Percentiles rank a stretch among this genome's conserved stretches.
Conservation (phyloP, 2,329 filamentous ascomycete genomes). For the Paracoccidioides lutzii region DNA sequence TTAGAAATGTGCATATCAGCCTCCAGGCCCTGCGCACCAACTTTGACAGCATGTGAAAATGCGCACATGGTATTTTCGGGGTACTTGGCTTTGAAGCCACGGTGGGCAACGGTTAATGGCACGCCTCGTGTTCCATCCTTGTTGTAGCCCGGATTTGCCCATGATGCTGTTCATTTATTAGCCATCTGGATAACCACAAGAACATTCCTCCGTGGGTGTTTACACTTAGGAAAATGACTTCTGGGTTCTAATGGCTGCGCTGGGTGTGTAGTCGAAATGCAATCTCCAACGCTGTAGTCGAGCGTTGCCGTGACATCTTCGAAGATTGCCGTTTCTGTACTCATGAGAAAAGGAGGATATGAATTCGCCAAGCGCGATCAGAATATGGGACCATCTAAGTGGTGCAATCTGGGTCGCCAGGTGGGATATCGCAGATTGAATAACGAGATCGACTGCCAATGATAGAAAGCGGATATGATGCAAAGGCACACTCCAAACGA, state of each 20-base stretch:
- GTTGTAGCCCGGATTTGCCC: neutral
- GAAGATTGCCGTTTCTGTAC: neutral
- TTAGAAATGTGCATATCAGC: slow-evolving; percentile 74
- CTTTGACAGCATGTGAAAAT: slow-evolving; percentile 59
- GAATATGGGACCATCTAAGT: no score
- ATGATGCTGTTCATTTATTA: neutral
- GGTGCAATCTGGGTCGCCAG: no score
- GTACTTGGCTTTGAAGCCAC: slow-evolving; percentile 50
- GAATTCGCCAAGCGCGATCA: neutral
- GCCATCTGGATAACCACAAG: neutral
- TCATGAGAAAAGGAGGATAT: neutral
- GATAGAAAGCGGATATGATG: no score
- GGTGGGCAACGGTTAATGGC: slow-evolving; percentile 25
- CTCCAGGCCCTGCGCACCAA: slow-evolving; percentile 70
- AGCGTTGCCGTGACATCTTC: neutral
- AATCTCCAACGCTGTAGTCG: neutral
- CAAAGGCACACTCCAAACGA: no score
- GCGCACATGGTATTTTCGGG: slow-evolving; percentile 81
- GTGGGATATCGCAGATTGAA: no score
- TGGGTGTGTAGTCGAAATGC: neutral
- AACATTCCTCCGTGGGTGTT: neutral
- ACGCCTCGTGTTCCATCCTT: neutral
- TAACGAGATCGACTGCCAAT: no score
- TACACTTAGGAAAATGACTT: neutral
- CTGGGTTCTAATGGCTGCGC: neutral